Evolutionary conservation across 768 basidiomycete genomes (phyloP), one percentile per base, ranked within the genome.

Genomic region (Infundibulicybe gibba): DNA sequence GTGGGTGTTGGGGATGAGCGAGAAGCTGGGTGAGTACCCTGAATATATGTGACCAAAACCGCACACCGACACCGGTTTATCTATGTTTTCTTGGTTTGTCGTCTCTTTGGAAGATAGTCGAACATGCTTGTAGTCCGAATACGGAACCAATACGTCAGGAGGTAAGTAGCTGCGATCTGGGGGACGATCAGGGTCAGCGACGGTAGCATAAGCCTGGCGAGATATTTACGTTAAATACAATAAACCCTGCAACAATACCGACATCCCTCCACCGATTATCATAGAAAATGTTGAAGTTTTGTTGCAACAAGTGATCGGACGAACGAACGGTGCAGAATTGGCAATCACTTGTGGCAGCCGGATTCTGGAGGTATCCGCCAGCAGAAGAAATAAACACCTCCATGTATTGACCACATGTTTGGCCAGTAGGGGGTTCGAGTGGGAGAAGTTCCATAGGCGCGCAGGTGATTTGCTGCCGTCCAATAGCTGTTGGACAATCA

Each of bases 341-440:
- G 58, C 85, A 89, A 38, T 55, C 61, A n/a, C 62, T 48, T 0
- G 75, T 75, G 3, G 81, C 77, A n/a, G 73, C 59, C 1, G 78
- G 70, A 52, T 85, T 75, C 19, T 67, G 54, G 20, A 88, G 61
- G 52, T 81, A 82, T 8, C 85, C 85, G 0, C 85, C 79, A 4
- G 70, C 66, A 1, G 52, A 35, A 0, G 60, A 49, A 14, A 83
- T 79, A 63, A 74, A 90, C 0, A 64, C 55, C 16, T 60, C 40
- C 58, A 85, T 64, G 59, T 79, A 89, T 3, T 68, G 49, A 3
- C 53, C 54, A 55, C 88, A 90, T 3, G 70, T 79, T 49, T 69
- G 54, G 2, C 80, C 82, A 1, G 62, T 48, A 1, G 81, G 79
- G 0, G 86, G 79, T 9, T 74, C 59, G 33, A 90, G 58, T 6